Percentiles rank a stretch among this genome's conserved stretches.
These are phyloP conservation scores for Malus domestica DNA, from an alignment of 306 rosid genomes.

Conservation along the genomic window DNA sequence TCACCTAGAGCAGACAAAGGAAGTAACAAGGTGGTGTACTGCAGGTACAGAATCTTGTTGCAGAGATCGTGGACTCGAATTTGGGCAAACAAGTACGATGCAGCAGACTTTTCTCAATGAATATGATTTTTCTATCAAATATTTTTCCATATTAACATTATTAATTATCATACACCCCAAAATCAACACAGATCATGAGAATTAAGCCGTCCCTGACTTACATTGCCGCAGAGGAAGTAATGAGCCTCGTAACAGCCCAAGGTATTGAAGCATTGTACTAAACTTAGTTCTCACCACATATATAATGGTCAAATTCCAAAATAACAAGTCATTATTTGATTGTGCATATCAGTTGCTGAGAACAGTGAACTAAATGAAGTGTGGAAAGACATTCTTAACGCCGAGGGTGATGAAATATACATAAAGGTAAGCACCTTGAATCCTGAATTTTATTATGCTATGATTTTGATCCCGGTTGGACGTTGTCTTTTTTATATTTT, in stretches of 20 bases:
- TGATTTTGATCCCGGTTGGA: not conserved
- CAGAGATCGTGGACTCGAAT: slow-evolving; percentile 81
- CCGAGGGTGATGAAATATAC: slow-evolving; percentile 96
- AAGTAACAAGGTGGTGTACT: slow-evolving; percentile 15
- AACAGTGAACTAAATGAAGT: slow-evolving; percentile 77
- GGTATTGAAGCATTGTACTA: slow-evolving; percentile 37
- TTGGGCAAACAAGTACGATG: slow-evolving; percentile 83
- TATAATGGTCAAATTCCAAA: not conserved
- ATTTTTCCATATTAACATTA: not conserved
- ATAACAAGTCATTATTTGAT: slow-evolving; percentile 9
- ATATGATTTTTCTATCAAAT: not conserved
- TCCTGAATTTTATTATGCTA: not conserved
- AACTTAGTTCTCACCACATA: not conserved
- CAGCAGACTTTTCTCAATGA: not conserved
- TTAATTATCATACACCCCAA: not conserved
- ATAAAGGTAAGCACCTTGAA: slow-evolving; percentile 54
- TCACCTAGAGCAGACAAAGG: slow-evolving; percentile 2
- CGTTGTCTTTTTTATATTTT: not conserved
- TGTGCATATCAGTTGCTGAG: slow-evolving; percentile 64
- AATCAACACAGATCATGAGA: slow-evolving; percentile 58
- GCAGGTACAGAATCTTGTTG: slow-evolving; percentile 89
- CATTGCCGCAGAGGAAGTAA: slow-evolving; percentile 83
- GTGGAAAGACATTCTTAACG: slow-evolving; percentile 88
- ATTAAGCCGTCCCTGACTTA: slow-evolving; percentile 79
- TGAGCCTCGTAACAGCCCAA: slow-evolving; percentile 99